A percentile compares a stretch with the other conserved stretches of the same genome.
Conservation (phyloP, 148 eudicot species). For the Spergularia bocconei region DNA sequence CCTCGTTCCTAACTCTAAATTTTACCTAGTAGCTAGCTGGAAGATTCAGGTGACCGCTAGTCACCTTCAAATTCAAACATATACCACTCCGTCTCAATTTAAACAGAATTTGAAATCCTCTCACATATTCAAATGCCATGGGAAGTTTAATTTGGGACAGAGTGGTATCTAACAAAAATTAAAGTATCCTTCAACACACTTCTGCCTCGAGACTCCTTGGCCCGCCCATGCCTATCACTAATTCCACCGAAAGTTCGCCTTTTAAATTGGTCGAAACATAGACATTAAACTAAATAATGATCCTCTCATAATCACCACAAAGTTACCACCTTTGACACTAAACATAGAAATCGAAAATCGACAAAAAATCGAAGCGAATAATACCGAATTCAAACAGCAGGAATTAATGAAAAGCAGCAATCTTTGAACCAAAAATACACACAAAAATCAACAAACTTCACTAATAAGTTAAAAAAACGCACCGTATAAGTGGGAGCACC, state of each 20-base stretch:
- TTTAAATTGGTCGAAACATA: not conserved
- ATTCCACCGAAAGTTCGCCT: not conserved
- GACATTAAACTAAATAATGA: not conserved
- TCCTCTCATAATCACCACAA: not conserved
- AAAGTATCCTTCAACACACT: not conserved
- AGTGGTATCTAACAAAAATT: not conserved
- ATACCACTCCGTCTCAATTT: no score
- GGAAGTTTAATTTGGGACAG: no score
- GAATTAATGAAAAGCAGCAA: not conserved
- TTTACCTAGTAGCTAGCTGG: no score
- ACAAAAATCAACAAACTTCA: no score
- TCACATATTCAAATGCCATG: no score
- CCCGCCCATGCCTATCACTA: not conserved
- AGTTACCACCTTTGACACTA: not conserved
- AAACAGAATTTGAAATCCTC: no score
- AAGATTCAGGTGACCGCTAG: not conserved
- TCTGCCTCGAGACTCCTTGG: not conserved
- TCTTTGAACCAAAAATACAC: no score
- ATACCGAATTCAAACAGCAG: not conserved
- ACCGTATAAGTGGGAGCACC: constrained; percentile 92
- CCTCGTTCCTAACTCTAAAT: no score
- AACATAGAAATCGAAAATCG: not conserved
- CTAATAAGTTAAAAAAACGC: not conserved
- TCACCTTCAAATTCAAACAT: not conserved
- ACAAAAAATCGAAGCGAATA: not conserved